Percentiles rank a stretch among this genome's conserved stretches.
phyloP scores from a whole-genome alignment of 2,329 filamentous ascomycete species.

The Xylariomycetidae sp. region DNA sequence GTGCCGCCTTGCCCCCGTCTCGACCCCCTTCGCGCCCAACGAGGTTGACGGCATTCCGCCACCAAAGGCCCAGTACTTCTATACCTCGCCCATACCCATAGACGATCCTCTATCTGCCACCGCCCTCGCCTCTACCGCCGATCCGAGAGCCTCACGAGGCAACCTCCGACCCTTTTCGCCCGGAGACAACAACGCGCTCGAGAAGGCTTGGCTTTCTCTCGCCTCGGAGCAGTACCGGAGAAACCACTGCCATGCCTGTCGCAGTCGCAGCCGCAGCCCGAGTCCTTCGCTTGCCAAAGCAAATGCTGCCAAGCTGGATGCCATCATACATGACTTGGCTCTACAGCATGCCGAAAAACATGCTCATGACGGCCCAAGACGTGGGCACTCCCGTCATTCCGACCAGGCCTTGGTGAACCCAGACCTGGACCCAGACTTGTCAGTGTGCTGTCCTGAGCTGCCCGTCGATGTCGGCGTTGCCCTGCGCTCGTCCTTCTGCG shows the following conservation, averaged over 20 bases:
- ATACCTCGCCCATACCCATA: slow-evolving; percentile 73
- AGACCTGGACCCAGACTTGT: slow-evolving; percentile 27
- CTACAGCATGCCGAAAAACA: slow-evolving; percentile 43
- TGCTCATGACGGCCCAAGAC: slow-evolving; percentile 28
- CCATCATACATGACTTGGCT: slow-evolving; percentile 38
- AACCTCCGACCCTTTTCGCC: slow-evolving; percentile 71
- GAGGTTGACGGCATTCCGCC: slow-evolving; percentile 48
- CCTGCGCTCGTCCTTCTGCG: slow-evolving; percentile 44
- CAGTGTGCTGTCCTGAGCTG: slow-evolving; percentile 48
- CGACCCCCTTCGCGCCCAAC: slow-evolving; percentile 29
- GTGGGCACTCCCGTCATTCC: slow-evolving; percentile 23
- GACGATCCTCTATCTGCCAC: slow-evolving; percentile 77
- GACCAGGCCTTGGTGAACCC: slow-evolving; percentile 21
- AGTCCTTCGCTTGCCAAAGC: slow-evolving; percentile 28
- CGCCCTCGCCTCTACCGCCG: slow-evolving; percentile 42
- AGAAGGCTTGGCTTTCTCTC: slow-evolving; percentile 68
- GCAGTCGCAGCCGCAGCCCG: slow-evolving; percentile 25
- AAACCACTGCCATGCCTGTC: slow-evolving; percentile 37
- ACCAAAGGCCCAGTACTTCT: slow-evolving; percentile 73
- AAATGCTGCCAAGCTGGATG: slow-evolving; percentile 30
- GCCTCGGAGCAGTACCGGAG: slow-evolving; percentile 40
- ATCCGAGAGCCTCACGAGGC: slow-evolving; percentile 48
- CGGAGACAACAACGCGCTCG: slow-evolving; percentile 73
- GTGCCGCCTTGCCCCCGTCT: slow-evolving; percentile 49
- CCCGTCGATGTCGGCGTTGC: slow-evolving; percentile 40